These are phyloP conservation scores for Aspergillus awamori DNA, from an alignment of 2,329 filamentous ascomycete genomes.

Conservation along the genomic window DNA sequence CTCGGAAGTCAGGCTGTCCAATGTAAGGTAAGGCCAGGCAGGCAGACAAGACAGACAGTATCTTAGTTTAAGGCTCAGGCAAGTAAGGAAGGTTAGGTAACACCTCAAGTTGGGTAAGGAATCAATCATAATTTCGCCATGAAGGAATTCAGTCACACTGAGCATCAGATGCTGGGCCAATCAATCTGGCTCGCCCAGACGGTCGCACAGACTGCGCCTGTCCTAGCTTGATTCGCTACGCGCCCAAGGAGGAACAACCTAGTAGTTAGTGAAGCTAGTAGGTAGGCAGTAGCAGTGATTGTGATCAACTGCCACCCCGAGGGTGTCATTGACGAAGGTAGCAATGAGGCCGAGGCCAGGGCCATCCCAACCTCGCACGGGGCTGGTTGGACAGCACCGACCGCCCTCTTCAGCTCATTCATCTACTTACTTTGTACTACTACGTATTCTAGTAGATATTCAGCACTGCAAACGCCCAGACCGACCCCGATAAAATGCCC, in stretches of 20 bases:
- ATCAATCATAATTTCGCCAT: not conserved
- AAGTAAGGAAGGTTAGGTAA: too few species aligned
- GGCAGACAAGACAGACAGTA: not conserved
- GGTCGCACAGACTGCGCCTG: slow-evolving; percentile 1
- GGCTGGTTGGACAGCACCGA: not conserved
- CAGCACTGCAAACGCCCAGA: not conserved
- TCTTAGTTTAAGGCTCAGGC: too few species aligned
- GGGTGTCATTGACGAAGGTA: not conserved
- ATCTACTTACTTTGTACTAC: too few species aligned
- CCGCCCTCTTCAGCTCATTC: not conserved
- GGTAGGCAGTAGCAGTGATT: not conserved
- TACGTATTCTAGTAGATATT: too few species aligned
- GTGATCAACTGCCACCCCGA: not conserved
- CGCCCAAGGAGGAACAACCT: slow-evolving; percentile 3
- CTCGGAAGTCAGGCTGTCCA: not conserved
- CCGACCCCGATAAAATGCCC: slow-evolving; percentile 3
- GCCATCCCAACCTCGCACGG: not conserved
- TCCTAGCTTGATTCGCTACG: slow-evolving; percentile 2
- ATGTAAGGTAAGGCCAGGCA: not conserved
- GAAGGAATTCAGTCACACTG: slow-evolving; percentile 1
- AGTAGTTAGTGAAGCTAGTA: not conserved
- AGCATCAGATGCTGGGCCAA: slow-evolving; percentile 2
- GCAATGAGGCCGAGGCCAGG: not conserved
- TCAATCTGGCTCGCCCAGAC: not conserved
- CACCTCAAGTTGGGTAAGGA: not conserved